A percentile compares a stretch with the other conserved stretches of the same genome.
phyloP scores from a whole-genome alignment of 2,329 filamentous ascomycete genomes.

The Talaromyces sp. region DNA sequence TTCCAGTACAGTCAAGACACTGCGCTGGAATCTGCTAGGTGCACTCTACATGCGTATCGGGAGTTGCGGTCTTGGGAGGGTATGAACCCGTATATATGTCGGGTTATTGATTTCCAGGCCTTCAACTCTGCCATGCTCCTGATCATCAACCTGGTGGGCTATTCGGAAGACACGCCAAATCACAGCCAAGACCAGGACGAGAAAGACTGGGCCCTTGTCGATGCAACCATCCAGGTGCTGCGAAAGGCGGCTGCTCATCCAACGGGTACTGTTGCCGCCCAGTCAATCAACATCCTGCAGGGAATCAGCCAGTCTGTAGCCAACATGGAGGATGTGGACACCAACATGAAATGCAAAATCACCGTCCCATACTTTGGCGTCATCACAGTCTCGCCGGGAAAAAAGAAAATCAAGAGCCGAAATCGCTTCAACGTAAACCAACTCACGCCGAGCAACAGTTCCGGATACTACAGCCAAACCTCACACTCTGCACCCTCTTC shows the following conservation, averaged over 20 bases:
- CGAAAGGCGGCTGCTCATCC: slow-evolving; percentile 26
- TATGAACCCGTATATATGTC: slow-evolving; percentile 36
- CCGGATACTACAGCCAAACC: slow-evolving; percentile 4
- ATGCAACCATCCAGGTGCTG: slow-evolving; percentile 27
- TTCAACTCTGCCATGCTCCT: slow-evolving; percentile 45
- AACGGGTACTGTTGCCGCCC: slow-evolving; percentile 39
- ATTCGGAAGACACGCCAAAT: slow-evolving; percentile 19
- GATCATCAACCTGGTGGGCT: slow-evolving; percentile 39
- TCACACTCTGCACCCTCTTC: slow-evolving; percentile 6
- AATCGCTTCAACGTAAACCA: neutral
- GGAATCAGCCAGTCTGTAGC: slow-evolving; percentile 23
- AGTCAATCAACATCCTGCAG: slow-evolving; percentile 38
- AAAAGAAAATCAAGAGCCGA: slow-evolving; percentile 14
- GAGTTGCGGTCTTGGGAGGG: slow-evolving; percentile 23
- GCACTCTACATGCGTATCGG: slow-evolving; percentile 36
- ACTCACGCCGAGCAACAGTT: slow-evolving; percentile 3
- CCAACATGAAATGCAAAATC: slow-evolving; percentile 29
- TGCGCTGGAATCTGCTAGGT: slow-evolving; percentile 39
- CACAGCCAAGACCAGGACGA: slow-evolving; percentile 27
- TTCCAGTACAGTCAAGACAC: slow-evolving; percentile 36
- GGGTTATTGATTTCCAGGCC: slow-evolving; percentile 44
- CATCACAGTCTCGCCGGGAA: slow-evolving; percentile 31
- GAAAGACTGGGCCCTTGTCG: slow-evolving; percentile 33
- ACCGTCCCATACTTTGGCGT: slow-evolving; percentile 45
- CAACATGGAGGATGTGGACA: neutral